These are phyloP conservation scores for Cichorium intybus DNA, from an alignment of 140 eudicot genomes.

Conservation along the genomic window DNA sequence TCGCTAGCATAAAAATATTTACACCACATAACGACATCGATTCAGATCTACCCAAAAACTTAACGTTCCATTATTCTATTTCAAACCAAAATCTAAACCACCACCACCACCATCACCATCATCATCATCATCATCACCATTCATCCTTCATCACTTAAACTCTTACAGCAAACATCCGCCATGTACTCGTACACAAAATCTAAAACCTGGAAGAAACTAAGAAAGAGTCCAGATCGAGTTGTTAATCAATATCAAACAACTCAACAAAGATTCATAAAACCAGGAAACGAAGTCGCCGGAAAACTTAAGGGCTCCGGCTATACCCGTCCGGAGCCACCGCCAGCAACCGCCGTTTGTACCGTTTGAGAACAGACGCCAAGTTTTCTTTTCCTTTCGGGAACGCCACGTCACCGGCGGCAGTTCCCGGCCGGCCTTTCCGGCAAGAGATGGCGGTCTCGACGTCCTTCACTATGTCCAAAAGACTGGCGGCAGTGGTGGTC, in stretches of 20 bases:
- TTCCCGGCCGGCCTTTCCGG: slow-evolving; percentile 89
- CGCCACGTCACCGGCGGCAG: slow-evolving; percentile 96
- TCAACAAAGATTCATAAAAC: slow-evolving; percentile 9
- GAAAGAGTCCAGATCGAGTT: slow-evolving; percentile 15
- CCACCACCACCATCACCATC: neutral
- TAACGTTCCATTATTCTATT: slow-evolving; percentile 25
- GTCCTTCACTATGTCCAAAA: slow-evolving; percentile 71
- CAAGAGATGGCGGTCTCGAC: slow-evolving; percentile 83
- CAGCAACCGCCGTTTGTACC: slow-evolving; percentile 80
- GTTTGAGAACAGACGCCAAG: slow-evolving; percentile 79
- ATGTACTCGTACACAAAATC: slow-evolving; percentile 18
- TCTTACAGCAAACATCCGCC: neutral
- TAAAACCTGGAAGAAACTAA: slow-evolving; percentile 22
- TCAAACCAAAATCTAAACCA: slow-evolving; percentile 10
- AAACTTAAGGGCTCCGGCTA: slow-evolving; percentile 39
- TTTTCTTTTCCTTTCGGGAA: slow-evolving; percentile 94
- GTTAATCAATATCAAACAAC: slow-evolving; percentile 17
- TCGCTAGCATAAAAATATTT: slow-evolving; percentile 40
- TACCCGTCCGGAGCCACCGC: slow-evolving; percentile 44
- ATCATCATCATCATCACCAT: neutral
- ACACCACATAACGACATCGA: slow-evolving; percentile 38
- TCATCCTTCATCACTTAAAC: neutral
- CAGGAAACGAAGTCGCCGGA: slow-evolving; percentile 16
- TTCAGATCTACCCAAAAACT: slow-evolving; percentile 26
- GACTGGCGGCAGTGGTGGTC: slow-evolving; percentile 61